Conservation (phyloP, 1,284 basidiomycete species). For the Ceratobasidium sp. region DNA sequence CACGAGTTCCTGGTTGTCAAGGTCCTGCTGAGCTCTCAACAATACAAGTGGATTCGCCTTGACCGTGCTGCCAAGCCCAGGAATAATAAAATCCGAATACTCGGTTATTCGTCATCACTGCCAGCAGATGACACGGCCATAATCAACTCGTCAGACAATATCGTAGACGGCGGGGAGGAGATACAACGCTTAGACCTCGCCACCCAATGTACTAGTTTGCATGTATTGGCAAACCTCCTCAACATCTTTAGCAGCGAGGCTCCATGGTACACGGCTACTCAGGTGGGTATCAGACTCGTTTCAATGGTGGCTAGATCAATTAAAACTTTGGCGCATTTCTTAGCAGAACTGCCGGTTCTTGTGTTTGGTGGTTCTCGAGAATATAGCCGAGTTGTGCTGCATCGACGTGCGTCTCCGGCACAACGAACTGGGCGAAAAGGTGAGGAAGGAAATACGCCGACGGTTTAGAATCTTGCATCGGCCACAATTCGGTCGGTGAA, state of each 20-base stretch:
- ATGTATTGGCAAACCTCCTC: background rate
- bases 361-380: background rate
- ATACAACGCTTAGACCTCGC: background rate
- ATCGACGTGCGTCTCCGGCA: background rate
- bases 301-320: background rate
- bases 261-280: background rate
- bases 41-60: background rate
- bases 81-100: background rate
- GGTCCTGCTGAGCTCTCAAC: background rate
- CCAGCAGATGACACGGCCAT: background rate
- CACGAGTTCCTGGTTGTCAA: background rate
- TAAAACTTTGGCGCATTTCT: background rate
- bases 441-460: background rate
- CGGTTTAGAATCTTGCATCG: background rate
- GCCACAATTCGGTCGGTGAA: too few relatives aligned
- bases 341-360: conserved; percentile 10
- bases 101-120: background rate
- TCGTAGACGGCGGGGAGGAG: background rate
- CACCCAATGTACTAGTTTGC: background rate
- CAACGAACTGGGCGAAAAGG: background rate
- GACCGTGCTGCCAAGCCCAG: background rate
- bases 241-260: background rate
- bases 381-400: background rate
- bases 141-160: background rate
- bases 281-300: background rate